Evolutionary conservation across 257 asterid species (phyloP).

Genomic region (Dorcoceras hygrometricum): DNA sequence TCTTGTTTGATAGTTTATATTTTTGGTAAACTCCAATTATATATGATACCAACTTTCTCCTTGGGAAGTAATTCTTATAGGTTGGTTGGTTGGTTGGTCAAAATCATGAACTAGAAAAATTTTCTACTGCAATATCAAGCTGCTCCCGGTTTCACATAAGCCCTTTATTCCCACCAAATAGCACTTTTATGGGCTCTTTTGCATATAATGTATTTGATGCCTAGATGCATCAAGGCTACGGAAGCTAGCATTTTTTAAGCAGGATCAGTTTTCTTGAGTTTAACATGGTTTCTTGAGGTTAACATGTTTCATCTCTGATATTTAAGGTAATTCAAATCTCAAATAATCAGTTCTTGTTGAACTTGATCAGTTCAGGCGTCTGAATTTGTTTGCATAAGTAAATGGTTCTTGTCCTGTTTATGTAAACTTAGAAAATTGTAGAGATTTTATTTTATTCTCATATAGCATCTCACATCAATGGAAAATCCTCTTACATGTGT

Average conservation of each 20-base stretch:
- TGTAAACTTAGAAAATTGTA: no score
- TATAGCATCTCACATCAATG: not conserved
- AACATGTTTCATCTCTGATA: conserved; percentile 6
- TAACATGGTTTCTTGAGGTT: conserved; percentile 14
- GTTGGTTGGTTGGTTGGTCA: conserved; percentile 33
- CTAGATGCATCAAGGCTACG: conserved; percentile 17
- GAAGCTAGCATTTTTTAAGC: conserved; percentile 16
- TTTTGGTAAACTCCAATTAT: conserved; percentile 4
- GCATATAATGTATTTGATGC: conserved; percentile 13
- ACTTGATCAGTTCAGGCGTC: conserved; percentile 8
- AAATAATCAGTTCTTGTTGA: conserved; percentile 3
- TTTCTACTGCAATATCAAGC: no score
- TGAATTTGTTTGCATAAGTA: not conserved
- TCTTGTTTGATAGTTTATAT: conserved; percentile 3
- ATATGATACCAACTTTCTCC: not conserved
- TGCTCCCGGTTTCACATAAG: conserved; percentile 18
- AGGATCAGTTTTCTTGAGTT: conserved; percentile 4
- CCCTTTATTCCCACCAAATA: conserved; percentile 21
- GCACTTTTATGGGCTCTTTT: conserved; percentile 14
- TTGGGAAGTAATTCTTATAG: conserved; percentile 27
- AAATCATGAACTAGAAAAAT: conserved; percentile 22
- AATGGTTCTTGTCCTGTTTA: not conserved
- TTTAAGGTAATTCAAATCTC: conserved; percentile 23
- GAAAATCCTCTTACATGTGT: not conserved
- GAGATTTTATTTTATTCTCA: not conserved